Base-by-base conservation (phyloP, 2,329 filamentous ascomycete genomes). In the Pseudodiploospora longispora region DNA sequence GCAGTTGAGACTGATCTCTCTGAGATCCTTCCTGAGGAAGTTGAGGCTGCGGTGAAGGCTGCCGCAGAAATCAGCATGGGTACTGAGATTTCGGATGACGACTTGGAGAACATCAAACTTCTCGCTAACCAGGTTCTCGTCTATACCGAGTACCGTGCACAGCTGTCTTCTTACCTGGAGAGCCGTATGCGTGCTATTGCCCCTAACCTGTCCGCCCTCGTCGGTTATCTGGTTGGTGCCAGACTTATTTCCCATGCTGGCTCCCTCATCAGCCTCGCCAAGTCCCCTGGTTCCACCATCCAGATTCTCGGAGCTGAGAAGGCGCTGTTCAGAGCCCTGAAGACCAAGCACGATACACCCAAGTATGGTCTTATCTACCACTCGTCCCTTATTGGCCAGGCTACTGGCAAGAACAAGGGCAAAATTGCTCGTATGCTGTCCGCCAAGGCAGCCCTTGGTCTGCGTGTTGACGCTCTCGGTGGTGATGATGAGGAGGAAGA, bases 301-400 rank as follows among this genome's bases (percentile, higher is more conserved):
- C 93, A 98, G 75, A 96, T 98, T 60, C 82, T 97, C 45, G 93
- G 93, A 74, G 93, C 93, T 48, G 93, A 98, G 74, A 98, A 98
- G 78, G 93, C 93, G 6, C 81, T 98, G 37, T 98, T 98, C 83
- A 83, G 93, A 60, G 93, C 93, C 19, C 76, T 98, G 52, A 98
- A 98, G 80, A 98, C 93, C 40, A 97, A 98, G 78, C 91, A 97
- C 68, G 89, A 96, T 62, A 98, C 93, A 34, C 93, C 93, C 62
- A 98, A 97, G 70, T 98, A 97, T 60, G 93, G 93, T 77, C 77
- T 95, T 52, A 87, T 94, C 64, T 94, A 93, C 71, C 86, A 95
- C 68, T 85, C 87, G 40, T 93, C 87, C 29, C 79, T 98, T 38
- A 94, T 98, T 53, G 94, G 93, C 37, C 93, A 98, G 71, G 93